phyloP scores from a whole-genome alignment of 2,329 filamentous ascomycete genomes.

The Cladobotryum mycophilum region DNA sequence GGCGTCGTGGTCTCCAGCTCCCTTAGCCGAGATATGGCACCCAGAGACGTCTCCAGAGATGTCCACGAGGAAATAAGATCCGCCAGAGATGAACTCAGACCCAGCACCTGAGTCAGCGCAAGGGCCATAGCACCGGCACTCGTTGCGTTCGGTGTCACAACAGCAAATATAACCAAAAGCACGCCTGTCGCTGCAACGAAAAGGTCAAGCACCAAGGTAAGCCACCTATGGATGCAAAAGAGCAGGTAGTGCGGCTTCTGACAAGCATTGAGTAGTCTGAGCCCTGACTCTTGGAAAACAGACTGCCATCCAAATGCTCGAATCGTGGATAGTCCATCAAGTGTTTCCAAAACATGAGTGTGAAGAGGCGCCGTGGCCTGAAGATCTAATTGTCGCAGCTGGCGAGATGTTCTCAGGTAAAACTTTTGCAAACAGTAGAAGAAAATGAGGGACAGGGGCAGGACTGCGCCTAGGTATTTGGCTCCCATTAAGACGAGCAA shows the following conservation, averaged over 20 bases:
- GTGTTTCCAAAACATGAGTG: neutral
- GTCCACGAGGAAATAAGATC: neutral
- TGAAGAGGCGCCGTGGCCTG: neutral
- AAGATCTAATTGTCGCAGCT: neutral
- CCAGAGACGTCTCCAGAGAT: neutral
- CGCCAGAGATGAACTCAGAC: too few species aligned
- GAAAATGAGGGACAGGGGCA: too few species aligned
- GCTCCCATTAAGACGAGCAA: too few species aligned
- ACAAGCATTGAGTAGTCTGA: neutral
- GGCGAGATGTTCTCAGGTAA: neutral
- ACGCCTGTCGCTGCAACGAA: neutral
- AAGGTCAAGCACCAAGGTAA: neutral
- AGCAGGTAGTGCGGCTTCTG: neutral
- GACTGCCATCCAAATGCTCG: neutral
- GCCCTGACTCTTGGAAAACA: neutral
- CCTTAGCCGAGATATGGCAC: too few species aligned
- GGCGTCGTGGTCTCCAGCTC: too few species aligned
- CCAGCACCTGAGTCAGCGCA: neutral
- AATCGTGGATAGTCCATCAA: too few species aligned
- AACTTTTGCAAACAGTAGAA: too few species aligned
- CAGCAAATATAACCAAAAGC: neutral
- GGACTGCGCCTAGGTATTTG: too few species aligned
- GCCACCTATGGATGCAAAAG: neutral
- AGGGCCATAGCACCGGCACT: neutral
- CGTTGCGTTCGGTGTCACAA: neutral